Evolutionary conservation across 192 early-diverging fungal genomes (phyloP).

Genomic region (Phlyctochytrium bullatum): DNA sequence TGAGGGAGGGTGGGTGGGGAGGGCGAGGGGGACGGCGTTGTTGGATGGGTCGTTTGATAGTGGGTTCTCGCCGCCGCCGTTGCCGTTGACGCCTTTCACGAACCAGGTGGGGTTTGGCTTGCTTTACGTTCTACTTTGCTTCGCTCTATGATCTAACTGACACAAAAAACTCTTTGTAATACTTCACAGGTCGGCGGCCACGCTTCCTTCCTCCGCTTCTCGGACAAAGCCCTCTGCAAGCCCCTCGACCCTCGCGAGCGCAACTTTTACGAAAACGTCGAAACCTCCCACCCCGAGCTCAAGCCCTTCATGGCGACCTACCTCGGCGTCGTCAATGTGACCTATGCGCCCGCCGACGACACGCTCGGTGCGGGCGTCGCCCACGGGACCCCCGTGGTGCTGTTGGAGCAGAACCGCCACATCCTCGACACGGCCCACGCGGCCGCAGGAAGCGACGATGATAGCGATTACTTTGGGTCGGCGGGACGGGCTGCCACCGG

Average conservation of each 20-base stretch:
- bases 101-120: slow-evolving; percentile 30
- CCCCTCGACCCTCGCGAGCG: slow-evolving; percentile 81
- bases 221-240: slow-evolving; percentile 96
- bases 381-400: slow-evolving; percentile 68
- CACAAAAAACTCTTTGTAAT: not conserved
- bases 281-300: slow-evolving; percentile 70
- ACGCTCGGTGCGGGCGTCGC: slow-evolving; percentile 22
- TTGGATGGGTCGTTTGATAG: slow-evolving; percentile 1
- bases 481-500: not conserved
- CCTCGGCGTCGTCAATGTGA: slow-evolving; percentile 92
- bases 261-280: slow-evolving; percentile 87
- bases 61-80: slow-evolving; percentile 25
- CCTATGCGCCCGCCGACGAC: slow-evolving; percentile 37
- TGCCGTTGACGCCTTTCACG: slow-evolving; percentile 53
- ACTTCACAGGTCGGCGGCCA: slow-evolving; percentile 78
- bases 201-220: slow-evolving; percentile 91
- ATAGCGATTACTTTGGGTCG: not conserved
- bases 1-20: not conserved
- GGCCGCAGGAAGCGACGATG: too few species aligned
- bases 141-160: not conserved
- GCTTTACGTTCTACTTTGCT: not conserved
- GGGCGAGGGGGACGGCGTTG: too few species aligned
- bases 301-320: slow-evolving; percentile 89
- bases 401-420: slow-evolving; percentile 88
- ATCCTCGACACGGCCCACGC: slow-evolving; percentile 56